Percentiles rank a stretch among this genome's conserved stretches.
Conservation (phyloP, 2,329 filamentous ascomycete genomes). For the Colletotrichum sublineola region DNA sequence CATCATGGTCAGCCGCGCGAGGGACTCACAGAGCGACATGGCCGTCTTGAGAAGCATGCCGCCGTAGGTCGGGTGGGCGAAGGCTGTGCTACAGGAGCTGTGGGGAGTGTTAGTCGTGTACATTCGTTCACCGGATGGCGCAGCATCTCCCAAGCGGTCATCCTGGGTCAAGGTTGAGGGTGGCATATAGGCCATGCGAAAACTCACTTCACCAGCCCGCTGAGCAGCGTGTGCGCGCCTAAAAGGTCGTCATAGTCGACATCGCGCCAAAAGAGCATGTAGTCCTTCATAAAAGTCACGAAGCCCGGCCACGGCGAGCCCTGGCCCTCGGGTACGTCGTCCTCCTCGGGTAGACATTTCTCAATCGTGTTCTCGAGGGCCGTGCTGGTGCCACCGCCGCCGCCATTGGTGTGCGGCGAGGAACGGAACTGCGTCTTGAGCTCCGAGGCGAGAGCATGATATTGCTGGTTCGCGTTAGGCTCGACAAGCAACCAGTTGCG, state of each 20-base stretch:
- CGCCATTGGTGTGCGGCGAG: not conserved
- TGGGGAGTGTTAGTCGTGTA: constrained; percentile 10
- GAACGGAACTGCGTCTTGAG: constrained; percentile 70
- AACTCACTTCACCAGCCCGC: constrained; percentile 79
- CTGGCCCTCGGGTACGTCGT: constrained; percentile 73
- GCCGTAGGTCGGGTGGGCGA: constrained; percentile 84
- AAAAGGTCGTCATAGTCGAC: constrained; percentile 82
- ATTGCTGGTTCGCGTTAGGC: constrained; percentile 75
- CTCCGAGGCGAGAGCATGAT: constrained; percentile 76
- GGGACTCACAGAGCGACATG: constrained; percentile 82
- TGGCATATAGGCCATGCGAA: not conserved
- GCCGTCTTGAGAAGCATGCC: constrained; percentile 86
- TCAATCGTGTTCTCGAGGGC: constrained; percentile 75
- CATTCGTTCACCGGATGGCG: not conserved
- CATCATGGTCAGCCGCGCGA: constrained; percentile 86
- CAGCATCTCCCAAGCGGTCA: not conserved
- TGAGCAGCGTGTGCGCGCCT: constrained; percentile 80
- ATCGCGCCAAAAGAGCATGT: constrained; percentile 84
- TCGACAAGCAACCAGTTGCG: constrained; percentile 81
- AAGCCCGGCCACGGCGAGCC: constrained; percentile 82
- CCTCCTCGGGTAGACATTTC: constrained; percentile 72
- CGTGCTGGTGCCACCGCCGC: constrained; percentile 50
- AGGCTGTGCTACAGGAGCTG: constrained; percentile 85
- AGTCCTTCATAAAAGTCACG: constrained; percentile 83
- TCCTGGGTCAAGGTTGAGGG: constrained; percentile 8